Evolutionary conservation across 2,329 filamentous ascomycete species (phyloP).

Genomic region (Exserohilum rostratum): DNA sequence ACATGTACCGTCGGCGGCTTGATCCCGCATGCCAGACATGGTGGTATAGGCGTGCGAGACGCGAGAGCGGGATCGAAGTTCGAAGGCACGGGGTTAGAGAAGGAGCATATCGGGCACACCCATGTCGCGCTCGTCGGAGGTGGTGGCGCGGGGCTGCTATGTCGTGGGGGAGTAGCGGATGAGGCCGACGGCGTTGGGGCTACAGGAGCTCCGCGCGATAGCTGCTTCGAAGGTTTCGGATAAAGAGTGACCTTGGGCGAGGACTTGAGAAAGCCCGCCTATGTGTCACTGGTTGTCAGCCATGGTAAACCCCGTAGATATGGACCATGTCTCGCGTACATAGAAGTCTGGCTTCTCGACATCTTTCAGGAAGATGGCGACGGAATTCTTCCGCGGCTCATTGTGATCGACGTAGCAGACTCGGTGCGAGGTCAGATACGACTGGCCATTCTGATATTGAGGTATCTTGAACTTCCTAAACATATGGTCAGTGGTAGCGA

Average conservation of each 20-base stretch:
- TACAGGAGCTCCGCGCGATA: slow-evolving; percentile 59
- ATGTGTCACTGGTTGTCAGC: slow-evolving; percentile 21
- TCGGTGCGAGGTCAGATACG: slow-evolving; percentile 94
- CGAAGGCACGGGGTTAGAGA: slow-evolving; percentile 88
- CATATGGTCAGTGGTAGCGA: slow-evolving; percentile 17
- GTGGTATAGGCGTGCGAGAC: slow-evolving; percentile 77
- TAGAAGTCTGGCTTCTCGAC: slow-evolving; percentile 85
- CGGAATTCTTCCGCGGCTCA: slow-evolving; percentile 82
- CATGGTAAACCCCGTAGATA: background rate
- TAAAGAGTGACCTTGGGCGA: slow-evolving; percentile 90
- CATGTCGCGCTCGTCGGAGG: slow-evolving; percentile 74
- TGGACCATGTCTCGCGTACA: slow-evolving; percentile 12
- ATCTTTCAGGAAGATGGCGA: slow-evolving; percentile 86
- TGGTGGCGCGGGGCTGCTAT: slow-evolving; percentile 51
- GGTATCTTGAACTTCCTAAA: slow-evolving; percentile 91
- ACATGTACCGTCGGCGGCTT: slow-evolving; percentile 84
- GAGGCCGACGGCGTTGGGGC: slow-evolving; percentile 48
- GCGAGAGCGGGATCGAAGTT: slow-evolving; percentile 90
- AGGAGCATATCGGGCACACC: slow-evolving; percentile 95
- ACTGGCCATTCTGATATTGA: slow-evolving; percentile 92
- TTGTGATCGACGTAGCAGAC: slow-evolving; percentile 92
- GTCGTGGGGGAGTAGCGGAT: slow-evolving; percentile 41
- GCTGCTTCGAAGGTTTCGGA: slow-evolving; percentile 76
- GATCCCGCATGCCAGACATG: slow-evolving; percentile 92
- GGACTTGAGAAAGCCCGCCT: slow-evolving; percentile 93